A percentile compares a stretch with the other conserved stretches of the same genome.
These are phyloP conservation scores for Coccinonectria pachysandricola DNA, from an alignment of 2,329 filamentous ascomycete species.

Conservation along the genomic window DNA sequence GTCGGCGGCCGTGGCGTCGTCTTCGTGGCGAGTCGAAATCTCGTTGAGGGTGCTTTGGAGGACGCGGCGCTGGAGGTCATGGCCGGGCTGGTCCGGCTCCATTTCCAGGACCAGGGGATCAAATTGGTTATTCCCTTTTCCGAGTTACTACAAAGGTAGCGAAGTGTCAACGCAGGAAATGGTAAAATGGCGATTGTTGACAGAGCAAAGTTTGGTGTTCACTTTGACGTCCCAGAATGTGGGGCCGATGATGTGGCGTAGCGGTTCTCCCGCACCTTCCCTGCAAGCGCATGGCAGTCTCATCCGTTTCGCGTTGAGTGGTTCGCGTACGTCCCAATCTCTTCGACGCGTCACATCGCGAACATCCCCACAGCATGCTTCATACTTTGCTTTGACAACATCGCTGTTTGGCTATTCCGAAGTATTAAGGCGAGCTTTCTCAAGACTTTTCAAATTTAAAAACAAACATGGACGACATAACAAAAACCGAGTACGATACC, in stretches of 20 bases:
- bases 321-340: constrained; percentile 11
- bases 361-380: constrained; percentile 7
- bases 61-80: constrained; percentile 29
- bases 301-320: constrained; percentile 14
- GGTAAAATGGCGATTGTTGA: background rate
- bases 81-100: constrained; percentile 15
- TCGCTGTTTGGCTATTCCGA: too few relatives aligned
- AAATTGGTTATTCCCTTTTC: too few relatives aligned
- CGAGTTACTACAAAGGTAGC: too few relatives aligned
- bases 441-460: background rate
- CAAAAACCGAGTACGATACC: constrained; percentile 35
- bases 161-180: too few relatives aligned
- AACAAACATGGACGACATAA: constrained; percentile 35
- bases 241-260: constrained; percentile 4
- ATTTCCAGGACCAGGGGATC: too few relatives aligned
- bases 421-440: too few relatives aligned
- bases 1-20: constrained; percentile 11
- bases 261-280: constrained; percentile 1
- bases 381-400: constrained; percentile 1
- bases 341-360: constrained; percentile 13
- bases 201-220: constrained; percentile 1
- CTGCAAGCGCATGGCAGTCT: constrained; percentile 12
- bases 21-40: constrained; percentile 19
- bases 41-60: constrained; percentile 36
- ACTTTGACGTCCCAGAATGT: constrained; percentile 2